A percentile compares a stretch with the other conserved stretches of the same genome.
Evolutionary conservation across 1,139 yeast genomes (phyloP).

Genomic region (Saccharomyces hybrid): DNA sequence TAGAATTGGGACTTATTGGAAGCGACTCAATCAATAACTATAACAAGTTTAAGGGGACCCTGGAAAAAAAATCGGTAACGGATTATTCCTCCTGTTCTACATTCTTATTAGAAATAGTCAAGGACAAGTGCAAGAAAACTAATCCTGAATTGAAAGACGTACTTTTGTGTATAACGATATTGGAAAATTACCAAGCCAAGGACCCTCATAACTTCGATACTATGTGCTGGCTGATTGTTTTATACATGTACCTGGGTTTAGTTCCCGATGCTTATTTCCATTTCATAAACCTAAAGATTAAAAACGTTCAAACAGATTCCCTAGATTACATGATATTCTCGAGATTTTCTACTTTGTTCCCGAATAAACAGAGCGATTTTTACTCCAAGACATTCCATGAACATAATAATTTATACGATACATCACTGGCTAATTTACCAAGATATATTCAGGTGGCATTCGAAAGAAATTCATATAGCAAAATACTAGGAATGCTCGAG

Average conservation of each 20-base stretch:
- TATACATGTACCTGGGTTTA: constrained; percentile 56
- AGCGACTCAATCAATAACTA: constrained; percentile 10
- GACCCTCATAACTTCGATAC: constrained; percentile 28
- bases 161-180: constrained; percentile 17
- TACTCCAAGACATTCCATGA: constrained; percentile 10
- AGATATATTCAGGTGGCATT: constrained; percentile 23
- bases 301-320: constrained; percentile 74
- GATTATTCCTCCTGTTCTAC: constrained; percentile 25
- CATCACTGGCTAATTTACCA: constrained; percentile 19
- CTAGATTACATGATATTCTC: constrained; percentile 50
- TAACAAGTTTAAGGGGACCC: constrained; percentile 13
- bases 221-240: constrained; percentile 51
- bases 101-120: constrained; percentile 22
- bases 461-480: constrained; percentile 26
- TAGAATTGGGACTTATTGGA: constrained; percentile 9
- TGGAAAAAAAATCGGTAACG: constrained; percentile 21
- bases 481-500: constrained; percentile 27
- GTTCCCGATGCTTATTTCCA: constrained; percentile 39
- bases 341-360: constrained; percentile 39
- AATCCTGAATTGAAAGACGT: constrained; percentile 10
- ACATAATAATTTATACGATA: constrained; percentile 16
- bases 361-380: constrained; percentile 28
- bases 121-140: constrained; percentile 7
- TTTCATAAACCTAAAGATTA: constrained; percentile 55
- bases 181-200: constrained; percentile 26